A percentile compares a stretch with the other conserved stretches of the same genome.
Conservation (phyloP, 768 basidiomycete genomes). For the Mycena albidolilacea region DNA sequence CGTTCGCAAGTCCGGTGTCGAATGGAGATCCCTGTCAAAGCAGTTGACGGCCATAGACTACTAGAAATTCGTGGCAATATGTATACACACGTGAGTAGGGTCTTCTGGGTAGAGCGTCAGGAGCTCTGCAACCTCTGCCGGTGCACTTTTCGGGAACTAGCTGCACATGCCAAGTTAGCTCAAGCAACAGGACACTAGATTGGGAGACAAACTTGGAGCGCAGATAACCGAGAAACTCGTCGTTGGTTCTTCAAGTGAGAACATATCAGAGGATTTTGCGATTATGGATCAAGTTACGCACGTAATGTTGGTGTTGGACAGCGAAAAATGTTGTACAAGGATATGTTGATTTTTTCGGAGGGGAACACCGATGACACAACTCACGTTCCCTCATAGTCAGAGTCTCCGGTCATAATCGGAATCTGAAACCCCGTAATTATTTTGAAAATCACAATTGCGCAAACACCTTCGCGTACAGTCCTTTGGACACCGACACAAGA, state of each 20-base stretch:
- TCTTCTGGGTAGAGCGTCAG: constrained; percentile 29
- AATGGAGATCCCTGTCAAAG: constrained; percentile 34
- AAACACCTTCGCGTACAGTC: constrained; percentile 49
- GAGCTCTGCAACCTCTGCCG: constrained; percentile 17
- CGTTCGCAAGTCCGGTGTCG: constrained; percentile 24
- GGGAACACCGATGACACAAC: not conserved
- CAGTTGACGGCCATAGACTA: not conserved
- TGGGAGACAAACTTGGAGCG: constrained; percentile 12
- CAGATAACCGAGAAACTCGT: constrained; percentile 23
- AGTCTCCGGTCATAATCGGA: constrained; percentile 24
- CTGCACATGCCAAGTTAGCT: not conserved
- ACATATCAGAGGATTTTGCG: too few relatives aligned
- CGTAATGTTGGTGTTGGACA: constrained; percentile 26
- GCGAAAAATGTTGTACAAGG: constrained; percentile 10
- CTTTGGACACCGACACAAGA: constrained; percentile 48
- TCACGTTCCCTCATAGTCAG: constrained; percentile 33
- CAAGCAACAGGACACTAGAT: not conserved
- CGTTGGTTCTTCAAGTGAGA: constrained; percentile 33
- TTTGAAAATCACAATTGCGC: not conserved
- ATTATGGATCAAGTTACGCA: not conserved
- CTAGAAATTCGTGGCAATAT: not conserved
- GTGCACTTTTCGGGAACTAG: constrained; percentile 16
- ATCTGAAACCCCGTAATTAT: not conserved
- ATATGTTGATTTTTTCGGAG: not conserved
- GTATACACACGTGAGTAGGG: constrained; percentile 5